These are phyloP conservation scores for Pythium plurisporium DNA, from an alignment of 352 stramenopile species.

Conservation along the genomic window DNA sequence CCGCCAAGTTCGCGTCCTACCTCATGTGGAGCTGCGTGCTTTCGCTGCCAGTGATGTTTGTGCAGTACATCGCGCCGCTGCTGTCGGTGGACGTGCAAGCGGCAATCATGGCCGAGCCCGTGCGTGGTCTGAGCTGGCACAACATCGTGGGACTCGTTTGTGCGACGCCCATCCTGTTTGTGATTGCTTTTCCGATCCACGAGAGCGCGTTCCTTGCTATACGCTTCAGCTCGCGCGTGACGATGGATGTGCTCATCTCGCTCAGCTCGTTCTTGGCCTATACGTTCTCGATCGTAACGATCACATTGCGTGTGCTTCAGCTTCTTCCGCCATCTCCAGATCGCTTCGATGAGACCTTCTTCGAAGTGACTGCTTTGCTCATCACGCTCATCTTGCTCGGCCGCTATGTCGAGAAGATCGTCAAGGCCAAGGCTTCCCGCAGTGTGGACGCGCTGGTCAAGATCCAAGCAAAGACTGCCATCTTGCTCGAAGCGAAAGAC, in stretches of 20 bases:
- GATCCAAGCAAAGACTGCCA: conserved; percentile 83
- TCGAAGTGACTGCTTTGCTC: conserved; percentile 64
- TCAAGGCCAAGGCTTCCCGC: conserved; percentile 63
- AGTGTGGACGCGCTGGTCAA: conserved; percentile 61
- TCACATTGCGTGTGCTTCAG: conserved; percentile 22
- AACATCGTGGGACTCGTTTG: conserved; percentile 54
- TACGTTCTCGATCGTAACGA: conserved; percentile 44
- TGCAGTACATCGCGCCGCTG: conserved; percentile 59
- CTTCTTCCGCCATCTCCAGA: conserved; percentile 4
- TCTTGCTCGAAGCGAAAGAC: conserved; percentile 65
- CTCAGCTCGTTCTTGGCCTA: conserved; percentile 67
- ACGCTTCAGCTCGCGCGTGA: conserved; percentile 55
- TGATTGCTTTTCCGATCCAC: conserved; percentile 64
- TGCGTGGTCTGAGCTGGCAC: conserved; percentile 43
- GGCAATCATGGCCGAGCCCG: conserved; percentile 22
- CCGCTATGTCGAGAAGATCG: conserved; percentile 69
- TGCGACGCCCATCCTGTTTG: conserved; percentile 61
- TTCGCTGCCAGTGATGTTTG: conserved; percentile 43
- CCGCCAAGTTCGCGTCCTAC: conserved; percentile 38
- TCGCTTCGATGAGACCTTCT: conserved; percentile 51
- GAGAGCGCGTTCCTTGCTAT: conserved; percentile 58
- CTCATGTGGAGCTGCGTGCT: conserved; percentile 56
- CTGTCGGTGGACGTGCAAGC: conserved; percentile 23
- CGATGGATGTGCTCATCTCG: conserved; percentile 77
- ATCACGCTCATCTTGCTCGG: conserved; percentile 71